phyloP scores from a whole-genome alignment of 441 rosid species.

The Erodium moschatum region DNA sequence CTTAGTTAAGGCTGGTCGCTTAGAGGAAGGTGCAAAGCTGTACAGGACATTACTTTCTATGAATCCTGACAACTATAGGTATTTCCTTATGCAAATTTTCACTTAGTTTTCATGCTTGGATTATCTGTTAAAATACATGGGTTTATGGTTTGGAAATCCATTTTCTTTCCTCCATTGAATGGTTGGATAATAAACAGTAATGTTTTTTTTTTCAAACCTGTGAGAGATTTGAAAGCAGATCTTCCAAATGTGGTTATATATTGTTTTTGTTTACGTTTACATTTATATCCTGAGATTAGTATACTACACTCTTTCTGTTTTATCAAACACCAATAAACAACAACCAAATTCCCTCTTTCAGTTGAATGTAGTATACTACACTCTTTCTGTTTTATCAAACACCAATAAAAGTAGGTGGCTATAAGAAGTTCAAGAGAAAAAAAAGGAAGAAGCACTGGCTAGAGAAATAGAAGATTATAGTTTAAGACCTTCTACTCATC shows the following conservation, averaged over 20 bases:
- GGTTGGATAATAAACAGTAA: neutral
- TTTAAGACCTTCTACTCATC: neutral
- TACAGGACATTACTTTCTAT: slow-evolving; percentile 66
- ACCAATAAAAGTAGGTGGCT: neutral
- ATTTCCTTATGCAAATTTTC: slow-evolving; percentile 15
- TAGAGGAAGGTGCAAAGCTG: slow-evolving; percentile 71
- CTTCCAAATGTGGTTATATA: neutral
- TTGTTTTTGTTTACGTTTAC: neutral
- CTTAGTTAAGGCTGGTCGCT: slow-evolving; percentile 59
- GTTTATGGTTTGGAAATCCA: slow-evolving; percentile 3
- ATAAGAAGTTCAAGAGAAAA: neutral
- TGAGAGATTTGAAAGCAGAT: neutral
- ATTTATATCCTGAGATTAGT: neutral
- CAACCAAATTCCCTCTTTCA: neutral
- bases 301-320: neutral
- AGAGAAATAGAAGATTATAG: neutral
- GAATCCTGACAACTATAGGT: slow-evolving; percentile 99
- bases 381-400: neutral
- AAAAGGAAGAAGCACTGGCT: neutral
- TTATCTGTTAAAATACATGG: neutral
- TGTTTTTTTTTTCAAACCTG: neutral
- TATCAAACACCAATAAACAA: neutral
- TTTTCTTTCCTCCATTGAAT: neutral
- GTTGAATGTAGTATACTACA: neutral
- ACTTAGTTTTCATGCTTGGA: slow-evolving; percentile 9